Evolutionary conservation across 1,284 basidiomycete genomes (phyloP).

Genomic region (Cryptococcus wingfieldii): DNA sequence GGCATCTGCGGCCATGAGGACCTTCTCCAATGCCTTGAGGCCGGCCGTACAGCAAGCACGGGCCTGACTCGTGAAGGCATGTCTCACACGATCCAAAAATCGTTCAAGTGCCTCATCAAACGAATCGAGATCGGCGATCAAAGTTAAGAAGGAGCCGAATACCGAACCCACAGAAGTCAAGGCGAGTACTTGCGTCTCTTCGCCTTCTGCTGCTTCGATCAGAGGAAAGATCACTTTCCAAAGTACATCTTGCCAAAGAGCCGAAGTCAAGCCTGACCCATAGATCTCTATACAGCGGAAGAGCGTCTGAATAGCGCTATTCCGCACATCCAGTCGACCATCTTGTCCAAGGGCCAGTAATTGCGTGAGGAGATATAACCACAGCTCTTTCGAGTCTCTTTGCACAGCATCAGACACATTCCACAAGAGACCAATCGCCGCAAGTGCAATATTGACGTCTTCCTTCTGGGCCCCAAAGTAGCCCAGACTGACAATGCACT

Average conservation of each 20-base stretch:
- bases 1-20: conserved; percentile 58
- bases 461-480: conserved; percentile 80
- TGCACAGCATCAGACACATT: conserved; percentile 89
- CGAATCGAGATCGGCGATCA: conserved; percentile 66
- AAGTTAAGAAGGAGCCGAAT: conserved; percentile 72
- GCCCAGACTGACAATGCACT: conserved; percentile 84
- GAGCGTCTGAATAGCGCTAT: conserved; percentile 89
- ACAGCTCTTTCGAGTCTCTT: conserved; percentile 71
- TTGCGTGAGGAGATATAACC: conserved; percentile 85
- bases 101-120: conserved; percentile 67
- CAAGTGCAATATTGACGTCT: conserved; percentile 93
- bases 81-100: conserved; percentile 65
- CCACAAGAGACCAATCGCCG: conserved; percentile 86
- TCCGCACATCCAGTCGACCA: conserved; percentile 76
- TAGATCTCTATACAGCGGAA: conserved; percentile 93
- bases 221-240: conserved; percentile 88
- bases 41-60: conserved; percentile 70
- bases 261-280: conserved; percentile 69
- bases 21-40: conserved; percentile 72
- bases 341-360: conserved; percentile 79
- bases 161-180: conserved; percentile 78
- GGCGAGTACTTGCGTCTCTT: conserved; percentile 82
- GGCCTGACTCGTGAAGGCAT: conserved; percentile 65
- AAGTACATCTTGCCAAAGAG: conserved; percentile 81
- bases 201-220: conserved; percentile 67